phyloP scores from a whole-genome alignment of 1,139 yeast genomes.

The Candida anutae region DNA sequence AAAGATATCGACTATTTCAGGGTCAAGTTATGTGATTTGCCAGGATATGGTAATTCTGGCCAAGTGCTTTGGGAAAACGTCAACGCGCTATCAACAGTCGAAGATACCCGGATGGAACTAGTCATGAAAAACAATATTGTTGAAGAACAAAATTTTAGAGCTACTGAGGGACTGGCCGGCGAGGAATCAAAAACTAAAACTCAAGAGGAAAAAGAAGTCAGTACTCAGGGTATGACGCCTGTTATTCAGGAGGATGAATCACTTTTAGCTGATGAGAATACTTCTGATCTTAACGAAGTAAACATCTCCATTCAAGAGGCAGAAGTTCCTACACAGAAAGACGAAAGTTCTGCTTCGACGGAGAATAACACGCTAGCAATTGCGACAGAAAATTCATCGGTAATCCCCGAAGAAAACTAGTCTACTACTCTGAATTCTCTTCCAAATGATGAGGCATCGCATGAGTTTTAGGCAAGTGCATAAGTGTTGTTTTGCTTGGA shows the following conservation, averaged over 20 bases:
- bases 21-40: slow-evolving; percentile 49
- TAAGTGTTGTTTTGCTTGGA: no score
- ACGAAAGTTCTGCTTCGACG: not conserved
- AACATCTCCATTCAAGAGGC: not conserved
- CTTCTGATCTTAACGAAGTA: no score
- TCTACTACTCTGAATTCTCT: no score
- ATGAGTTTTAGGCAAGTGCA: no score
- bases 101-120: slow-evolving; percentile 41
- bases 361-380: not conserved
- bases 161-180: no score
- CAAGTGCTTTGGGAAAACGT: slow-evolving; percentile 61
- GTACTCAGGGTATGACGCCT: no score
- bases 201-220: slow-evolving; percentile 1
- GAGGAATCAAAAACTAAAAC: slow-evolving; percentile 2
- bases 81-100: slow-evolving; percentile 45
- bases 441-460: no score
- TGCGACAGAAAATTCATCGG: no score
- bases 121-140: slow-evolving; percentile 36
- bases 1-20: slow-evolving; percentile 61
- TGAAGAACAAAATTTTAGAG: no score
- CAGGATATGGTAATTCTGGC: slow-evolving; percentile 62
- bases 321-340: not conserved
- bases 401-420: no score
- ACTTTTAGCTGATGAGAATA: no score
- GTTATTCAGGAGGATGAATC: no score